A percentile compares a stretch with the other conserved stretches of the same genome.
These are phyloP conservation scores for Collybiopsis luxurians DNA, from an alignment of 768 basidiomycete genomes.

Conservation along the genomic window DNA sequence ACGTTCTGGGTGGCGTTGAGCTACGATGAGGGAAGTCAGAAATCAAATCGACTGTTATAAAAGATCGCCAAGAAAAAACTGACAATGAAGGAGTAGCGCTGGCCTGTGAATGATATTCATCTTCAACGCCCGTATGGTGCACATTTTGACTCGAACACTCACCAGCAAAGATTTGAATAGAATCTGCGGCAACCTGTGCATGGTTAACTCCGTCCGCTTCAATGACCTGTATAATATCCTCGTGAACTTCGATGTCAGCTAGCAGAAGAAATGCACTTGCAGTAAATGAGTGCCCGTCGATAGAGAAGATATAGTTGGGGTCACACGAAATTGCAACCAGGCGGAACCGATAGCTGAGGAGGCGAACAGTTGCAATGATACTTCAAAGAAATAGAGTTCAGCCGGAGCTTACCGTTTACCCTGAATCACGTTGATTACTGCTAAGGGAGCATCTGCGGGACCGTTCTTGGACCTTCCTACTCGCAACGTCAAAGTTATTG, in stretches of 20 bases:
- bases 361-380: background rate
- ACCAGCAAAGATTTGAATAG: slow-evolving; percentile 29
- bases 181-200: slow-evolving; percentile 34
- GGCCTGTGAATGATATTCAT: slow-evolving; percentile 18
- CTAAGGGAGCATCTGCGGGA: slow-evolving; percentile 11
- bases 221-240: slow-evolving; percentile 16
- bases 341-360: slow-evolving; percentile 23
- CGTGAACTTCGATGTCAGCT: background rate
- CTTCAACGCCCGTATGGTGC: background rate
- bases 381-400: background rate
- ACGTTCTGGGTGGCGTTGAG: slow-evolving; percentile 38
- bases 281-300: slow-evolving; percentile 15
- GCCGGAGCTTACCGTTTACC: slow-evolving; percentile 14
- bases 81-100: slow-evolving; percentile 44
- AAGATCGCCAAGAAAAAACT: background rate
- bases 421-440: slow-evolving; percentile 22
- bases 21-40: background rate
- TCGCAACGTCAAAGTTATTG: background rate
- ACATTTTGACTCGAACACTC: background rate
- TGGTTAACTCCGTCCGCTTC: slow-evolving; percentile 34
- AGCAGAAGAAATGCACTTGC: background rate
- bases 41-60: no score
- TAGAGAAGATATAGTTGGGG: slow-evolving; percentile 18
- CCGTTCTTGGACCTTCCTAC: background rate
- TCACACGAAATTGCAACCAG: slow-evolving; percentile 22